These are phyloP conservation scores for Marsdenia floribunda DNA, from an alignment of 257 asterid genomes.

Conservation along the genomic window DNA sequence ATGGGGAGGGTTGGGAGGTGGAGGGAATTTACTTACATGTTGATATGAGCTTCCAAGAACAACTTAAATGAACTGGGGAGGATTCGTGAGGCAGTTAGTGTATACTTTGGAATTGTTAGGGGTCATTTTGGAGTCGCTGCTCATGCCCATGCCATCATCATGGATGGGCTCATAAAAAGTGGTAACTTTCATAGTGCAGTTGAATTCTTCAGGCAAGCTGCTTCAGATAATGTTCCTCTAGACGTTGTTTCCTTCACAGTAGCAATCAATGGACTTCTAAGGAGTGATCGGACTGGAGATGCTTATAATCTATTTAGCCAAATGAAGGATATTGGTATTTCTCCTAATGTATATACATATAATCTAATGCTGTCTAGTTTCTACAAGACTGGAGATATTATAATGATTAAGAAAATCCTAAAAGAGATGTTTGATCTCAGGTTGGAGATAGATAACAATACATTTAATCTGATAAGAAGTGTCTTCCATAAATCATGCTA, in stretches of 20 bases:
- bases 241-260: slow-evolving; percentile 56
- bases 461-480: slow-evolving; percentile 26
- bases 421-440: slow-evolving; percentile 45
- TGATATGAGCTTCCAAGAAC: too few species aligned
- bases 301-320: slow-evolving; percentile 47
- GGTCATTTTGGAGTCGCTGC: slow-evolving; percentile 34
- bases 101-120: slow-evolving; percentile 49
- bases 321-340: slow-evolving; percentile 50
- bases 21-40: too few species aligned
- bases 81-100: slow-evolving; percentile 57
- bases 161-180: slow-evolving; percentile 50
- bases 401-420: slow-evolving; percentile 36
- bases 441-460: slow-evolving; percentile 33
- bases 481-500: slow-evolving; percentile 20
- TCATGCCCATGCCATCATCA: slow-evolving; percentile 54
- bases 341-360: slow-evolving; percentile 42
- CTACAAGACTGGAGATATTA: slow-evolving; percentile 39
- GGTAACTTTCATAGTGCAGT: slow-evolving; percentile 41
- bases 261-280: slow-evolving; percentile 48
- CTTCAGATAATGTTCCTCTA: slow-evolving; percentile 35
- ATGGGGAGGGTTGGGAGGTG: too few species aligned
- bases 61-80: too few species aligned
- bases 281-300: slow-evolving; percentile 36
- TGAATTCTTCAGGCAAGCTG: slow-evolving; percentile 38
- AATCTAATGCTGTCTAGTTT: slow-evolving; percentile 44